A percentile compares a stretch with the other conserved stretches of the same genome.
These are phyloP conservation scores for Termitomyces sp. DNA, from an alignment of 768 basidiomycete species.

Conservation along the genomic window DNA sequence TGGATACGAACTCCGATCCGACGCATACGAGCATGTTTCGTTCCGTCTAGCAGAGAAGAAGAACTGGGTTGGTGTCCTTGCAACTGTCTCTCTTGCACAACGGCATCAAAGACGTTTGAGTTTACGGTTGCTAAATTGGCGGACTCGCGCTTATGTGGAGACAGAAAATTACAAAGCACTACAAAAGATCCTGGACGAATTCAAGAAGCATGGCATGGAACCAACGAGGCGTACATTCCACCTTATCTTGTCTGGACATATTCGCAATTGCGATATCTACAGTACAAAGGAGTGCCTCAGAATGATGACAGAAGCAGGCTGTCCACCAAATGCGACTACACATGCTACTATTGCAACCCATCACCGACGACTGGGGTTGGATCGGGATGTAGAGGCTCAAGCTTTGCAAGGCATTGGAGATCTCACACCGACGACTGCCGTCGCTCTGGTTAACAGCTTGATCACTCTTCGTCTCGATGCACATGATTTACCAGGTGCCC, in stretches of 20 bases:
- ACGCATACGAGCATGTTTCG: conserved; percentile 54
- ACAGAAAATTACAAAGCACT: conserved; percentile 42
- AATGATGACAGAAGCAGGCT: conserved; percentile 52
- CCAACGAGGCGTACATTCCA: conserved; percentile 67
- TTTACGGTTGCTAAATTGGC: conserved; percentile 65
- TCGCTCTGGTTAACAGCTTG: conserved; percentile 65
- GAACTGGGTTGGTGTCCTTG: conserved; percentile 47
- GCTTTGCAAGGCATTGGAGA: conserved; percentile 42
- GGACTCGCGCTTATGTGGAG: conserved; percentile 55
- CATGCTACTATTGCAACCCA: conserved; percentile 52
- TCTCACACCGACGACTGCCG: conserved; percentile 34
- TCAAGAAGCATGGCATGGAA: conserved; percentile 33
- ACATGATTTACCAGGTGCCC: conserved; percentile 41
- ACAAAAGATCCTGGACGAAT: conserved; percentile 43
- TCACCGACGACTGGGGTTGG: conserved; percentile 57
- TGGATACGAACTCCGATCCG: conserved; percentile 44
- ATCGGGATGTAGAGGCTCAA: conserved; percentile 45
- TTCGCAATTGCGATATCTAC: conserved; percentile 61
- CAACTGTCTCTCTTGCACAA: conserved; percentile 42
- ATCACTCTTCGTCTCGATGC: conserved; percentile 55
- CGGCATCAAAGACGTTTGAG: conserved; percentile 45
- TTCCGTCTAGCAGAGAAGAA: conserved; percentile 39
- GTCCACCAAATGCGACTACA: conserved; percentile 49
- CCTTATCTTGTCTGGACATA: conserved; percentile 57
- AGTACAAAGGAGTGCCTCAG: conserved; percentile 49